Evolutionary conservation across 2,329 filamentous ascomycete species (phyloP), one percentile per base, ranked within the genome.

Genomic region (Diaporthe velutina): DNA sequence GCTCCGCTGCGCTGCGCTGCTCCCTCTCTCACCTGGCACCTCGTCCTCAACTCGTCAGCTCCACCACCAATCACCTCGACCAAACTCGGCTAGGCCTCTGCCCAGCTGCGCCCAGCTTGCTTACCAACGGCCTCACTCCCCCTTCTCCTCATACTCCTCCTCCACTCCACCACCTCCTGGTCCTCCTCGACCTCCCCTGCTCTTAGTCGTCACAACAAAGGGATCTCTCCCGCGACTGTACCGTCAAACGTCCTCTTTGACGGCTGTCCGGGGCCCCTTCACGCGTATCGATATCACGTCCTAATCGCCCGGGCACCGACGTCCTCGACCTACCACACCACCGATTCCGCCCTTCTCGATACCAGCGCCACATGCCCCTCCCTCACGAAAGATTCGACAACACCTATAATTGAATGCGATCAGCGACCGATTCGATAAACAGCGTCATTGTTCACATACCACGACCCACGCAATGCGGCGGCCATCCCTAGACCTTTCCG

Each of bases 401-500:
- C 13, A 35, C 22, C 30, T 22, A 50, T 17, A 28, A 38, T n/a
- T 64, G 70, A 25, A 55, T 64, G 57, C 57, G 48, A 72, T 35
- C 42, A 45, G 25, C 57, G 45, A 61, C 45, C 19, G 28, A n/a
- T 19, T 48, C 55, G 40, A 70, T 25, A 28, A 25, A 45, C 15
- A 68, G 40, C 60, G 52, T 45, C 52, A 28, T n/a, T 50, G 5
- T 61, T 48, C 25, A 64, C 45, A 52, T 86, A 89, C 76, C 89
- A 90, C 8, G 83, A 28, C 64, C 57, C 48, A 73, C 60, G 64
- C 22, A 38, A 83, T 83, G 81, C 78, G 79, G 55, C 80, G 80
- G 58, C 75, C 80, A 12, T 82, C 81, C 17, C 64, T 79, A 30
- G 79, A 82, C 74, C 75, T 82, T 66, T 76, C 77, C 76, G 81